phyloP scores from a whole-genome alignment of 805 yeast genomes.

The Zygosaccharomyces gambellarensis region DNA sequence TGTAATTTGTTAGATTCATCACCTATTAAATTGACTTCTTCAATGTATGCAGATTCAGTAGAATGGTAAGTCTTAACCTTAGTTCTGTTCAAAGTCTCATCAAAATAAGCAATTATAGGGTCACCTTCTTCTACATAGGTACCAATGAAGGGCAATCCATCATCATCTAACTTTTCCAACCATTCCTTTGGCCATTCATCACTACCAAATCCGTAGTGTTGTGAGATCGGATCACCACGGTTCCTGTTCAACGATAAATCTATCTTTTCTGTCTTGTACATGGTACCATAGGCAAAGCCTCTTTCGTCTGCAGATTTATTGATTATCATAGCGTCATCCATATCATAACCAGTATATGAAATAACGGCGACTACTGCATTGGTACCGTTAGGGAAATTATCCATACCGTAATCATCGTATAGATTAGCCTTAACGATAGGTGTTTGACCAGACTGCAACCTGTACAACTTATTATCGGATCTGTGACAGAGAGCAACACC shows the following conservation, averaged over 20 bases:
- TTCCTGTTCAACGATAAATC: constrained; percentile 74
- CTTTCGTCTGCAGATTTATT: constrained; percentile 97
- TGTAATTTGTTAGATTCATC: constrained; percentile 62
- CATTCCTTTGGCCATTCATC: constrained; percentile 91
- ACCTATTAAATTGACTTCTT: constrained; percentile 88
- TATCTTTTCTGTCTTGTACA: constrained; percentile 88
- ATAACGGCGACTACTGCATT: constrained; percentile 99
- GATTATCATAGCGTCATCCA: constrained; percentile 99
- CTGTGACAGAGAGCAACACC: constrained; percentile 92
- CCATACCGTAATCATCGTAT: constrained; percentile 96
- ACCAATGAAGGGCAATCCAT: constrained; percentile 91
- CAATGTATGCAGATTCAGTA: constrained; percentile 89
- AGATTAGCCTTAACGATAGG: constrained; percentile 92
- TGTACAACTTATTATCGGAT: constrained; percentile 90
- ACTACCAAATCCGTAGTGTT: constrained; percentile 88
- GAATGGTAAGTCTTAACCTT: constrained; percentile 91
- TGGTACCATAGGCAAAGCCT: constrained; percentile 96
- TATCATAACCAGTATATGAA: constrained; percentile 98
- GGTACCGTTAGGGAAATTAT: constrained; percentile 96
- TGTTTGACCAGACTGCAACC: constrained; percentile 92
- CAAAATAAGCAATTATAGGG: constrained; percentile 89
- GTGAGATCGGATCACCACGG: constrained; percentile 90
- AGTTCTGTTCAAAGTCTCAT: constrained; percentile 86
- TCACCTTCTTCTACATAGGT: constrained; percentile 89
- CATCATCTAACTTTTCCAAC: constrained; percentile 82